phyloP scores from a whole-genome alignment of 352 stramenopile genomes.

The Phytophthora hybrid region DNA sequence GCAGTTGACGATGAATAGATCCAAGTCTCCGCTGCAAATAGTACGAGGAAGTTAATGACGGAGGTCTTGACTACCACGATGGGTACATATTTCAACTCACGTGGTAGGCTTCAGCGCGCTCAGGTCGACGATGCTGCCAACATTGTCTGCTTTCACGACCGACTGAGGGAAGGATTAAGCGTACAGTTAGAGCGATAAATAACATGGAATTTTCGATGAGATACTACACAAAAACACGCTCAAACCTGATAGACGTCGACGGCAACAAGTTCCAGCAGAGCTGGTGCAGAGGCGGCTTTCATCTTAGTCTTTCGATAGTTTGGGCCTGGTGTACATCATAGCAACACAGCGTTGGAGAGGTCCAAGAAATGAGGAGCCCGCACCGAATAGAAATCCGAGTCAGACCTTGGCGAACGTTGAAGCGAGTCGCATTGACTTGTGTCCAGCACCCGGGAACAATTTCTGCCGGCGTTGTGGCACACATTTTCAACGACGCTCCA shows the following conservation, averaged over 20 bases:
- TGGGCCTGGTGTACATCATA: conserved; percentile 43
- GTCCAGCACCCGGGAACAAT: conserved; percentile 64
- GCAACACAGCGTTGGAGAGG: neutral
- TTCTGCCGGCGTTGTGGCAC: conserved; percentile 41
- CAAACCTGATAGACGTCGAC: conserved; percentile 78
- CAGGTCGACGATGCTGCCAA: conserved; percentile 75
- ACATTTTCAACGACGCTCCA: conserved; percentile 66
- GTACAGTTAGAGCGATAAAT: neutral
- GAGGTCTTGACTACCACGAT: neutral
- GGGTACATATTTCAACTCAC: conserved; percentile 23
- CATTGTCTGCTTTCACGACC: conserved; percentile 74
- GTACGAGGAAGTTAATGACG: conserved; percentile 3
- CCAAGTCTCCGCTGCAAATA: conserved; percentile 40
- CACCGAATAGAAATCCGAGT: neutral
- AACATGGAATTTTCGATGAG: no score
- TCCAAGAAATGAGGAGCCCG: neutral
- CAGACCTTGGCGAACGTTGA: conserved; percentile 83
- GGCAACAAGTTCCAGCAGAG: conserved; percentile 67
- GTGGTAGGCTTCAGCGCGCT: conserved; percentile 44
- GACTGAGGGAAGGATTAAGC: conserved; percentile 53
- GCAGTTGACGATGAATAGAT: conserved; percentile 86
- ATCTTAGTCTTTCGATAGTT: conserved; percentile 83
- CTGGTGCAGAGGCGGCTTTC: conserved; percentile 66
- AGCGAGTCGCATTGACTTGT: conserved; percentile 70
- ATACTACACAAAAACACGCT: no score